Conservation (phyloP, 2,329 filamentous ascomycete genomes). For the Phyllosticta citriasiana region DNA sequence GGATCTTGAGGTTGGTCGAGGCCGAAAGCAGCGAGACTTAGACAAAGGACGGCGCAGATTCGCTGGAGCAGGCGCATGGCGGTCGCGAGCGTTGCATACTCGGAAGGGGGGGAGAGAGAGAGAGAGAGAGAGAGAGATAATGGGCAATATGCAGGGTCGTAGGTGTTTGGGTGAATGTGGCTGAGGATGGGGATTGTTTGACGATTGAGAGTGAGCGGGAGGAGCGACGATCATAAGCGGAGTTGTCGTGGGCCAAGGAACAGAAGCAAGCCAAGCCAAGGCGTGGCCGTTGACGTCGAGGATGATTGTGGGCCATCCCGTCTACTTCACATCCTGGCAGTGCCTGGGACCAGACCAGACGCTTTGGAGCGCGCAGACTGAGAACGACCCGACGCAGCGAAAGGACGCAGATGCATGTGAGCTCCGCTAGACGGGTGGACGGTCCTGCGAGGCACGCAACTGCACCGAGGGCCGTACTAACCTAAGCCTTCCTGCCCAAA, state of each 20-base stretch:
- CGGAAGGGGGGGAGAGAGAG: not conserved
- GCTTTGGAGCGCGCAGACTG: no score
- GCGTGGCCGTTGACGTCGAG: not conserved
- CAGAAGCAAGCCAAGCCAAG: not conserved
- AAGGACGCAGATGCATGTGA: no score
- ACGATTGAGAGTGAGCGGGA: not conserved
- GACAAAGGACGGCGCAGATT: conserved; percentile 1
- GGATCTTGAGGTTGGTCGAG: conserved; percentile 11
- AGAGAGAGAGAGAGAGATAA: no score
- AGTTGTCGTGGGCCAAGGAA: not conserved
- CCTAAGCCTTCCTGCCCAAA: not conserved
- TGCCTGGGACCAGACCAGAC: no score
- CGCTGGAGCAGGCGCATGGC: conserved; percentile 7
- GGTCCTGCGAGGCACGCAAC: no score
- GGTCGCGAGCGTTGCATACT: conserved; percentile 4
- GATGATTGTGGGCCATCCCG: not conserved
- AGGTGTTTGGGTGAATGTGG: not conserved
- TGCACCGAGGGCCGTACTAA: no score
- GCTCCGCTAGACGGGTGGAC: no score
- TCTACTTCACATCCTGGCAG: no score
- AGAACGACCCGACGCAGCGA: no score
- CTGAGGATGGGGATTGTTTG: not conserved
- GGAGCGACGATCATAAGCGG: not conserved
- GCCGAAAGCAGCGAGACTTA: not conserved
- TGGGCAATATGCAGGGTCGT: conserved; percentile 2